Base-by-base conservation (phyloP, 768 basidiomycete genomes). In the Fibroporia radiculosa region DNA sequence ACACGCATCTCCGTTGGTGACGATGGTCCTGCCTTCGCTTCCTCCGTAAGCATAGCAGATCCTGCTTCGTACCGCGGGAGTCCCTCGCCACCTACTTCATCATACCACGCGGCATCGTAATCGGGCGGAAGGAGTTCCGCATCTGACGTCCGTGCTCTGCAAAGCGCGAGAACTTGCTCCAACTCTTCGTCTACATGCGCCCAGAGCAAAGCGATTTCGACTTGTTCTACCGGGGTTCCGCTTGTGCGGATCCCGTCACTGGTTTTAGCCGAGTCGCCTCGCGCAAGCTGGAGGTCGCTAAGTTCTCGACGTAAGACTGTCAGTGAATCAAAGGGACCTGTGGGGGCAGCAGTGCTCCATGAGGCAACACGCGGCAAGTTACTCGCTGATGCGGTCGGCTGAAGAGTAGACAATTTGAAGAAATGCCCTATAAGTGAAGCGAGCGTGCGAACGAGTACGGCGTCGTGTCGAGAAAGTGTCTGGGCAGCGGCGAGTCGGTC, bases 171-270 rank as follows among this genome's bases (percentile, higher is more conserved):
- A 13, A 92, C 76, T 13, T 64, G 66, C 52, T 89, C 89, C 2
- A 91, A 72, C 39, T 89, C 76, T 40, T 77, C 71, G 52, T 89
- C 86, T 24, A 92, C 80, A 26, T 74, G 70, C 2, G 75, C 66
- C 88, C 89, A 93, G 0, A 93, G 65, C 11, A 89, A 67, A 0
- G 82, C 72, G 1, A 71, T 64, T 56, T 84, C 80, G 1, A 84
- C 76, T 8, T 58, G 69, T 27, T 71, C 65, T 11, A 68, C 67
- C 3, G 78, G 78, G 18, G 73, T 49, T 19, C 66, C 57, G 24
- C 61, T 66, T 6, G 64, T 62, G 4, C 63, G 52, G 8, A 68
- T 54, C 13, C 35, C 31, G 16, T 40, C 13, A 23, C 14, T 11
- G 28, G 36, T 3, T 37, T 63, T 49, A 4, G 62, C 65, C 14